Conservation (phyloP, 73 alveolate species). For the Blepharisma stoltei region DNA sequence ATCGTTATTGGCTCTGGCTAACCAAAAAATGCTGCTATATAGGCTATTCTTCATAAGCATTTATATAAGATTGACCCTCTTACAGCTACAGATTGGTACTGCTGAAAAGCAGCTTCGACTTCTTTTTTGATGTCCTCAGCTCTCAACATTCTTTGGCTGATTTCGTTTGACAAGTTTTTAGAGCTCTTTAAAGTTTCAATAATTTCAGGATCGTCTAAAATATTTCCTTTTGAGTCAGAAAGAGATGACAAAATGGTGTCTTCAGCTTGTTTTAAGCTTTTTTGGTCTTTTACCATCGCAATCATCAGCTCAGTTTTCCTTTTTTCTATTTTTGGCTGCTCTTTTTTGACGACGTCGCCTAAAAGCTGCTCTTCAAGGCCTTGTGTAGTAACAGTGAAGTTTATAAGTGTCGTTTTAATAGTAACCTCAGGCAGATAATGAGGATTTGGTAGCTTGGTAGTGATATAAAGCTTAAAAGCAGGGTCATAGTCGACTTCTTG, state of each 20-base stretch:
- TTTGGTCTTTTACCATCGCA: conserved; percentile 80
- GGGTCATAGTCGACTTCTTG: conserved; percentile 88
- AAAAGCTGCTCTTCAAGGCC: conserved; percentile 99
- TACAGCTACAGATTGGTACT: conserved; percentile 86
- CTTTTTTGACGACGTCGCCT: conserved; percentile 98
- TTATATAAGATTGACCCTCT: conserved; percentile 94
- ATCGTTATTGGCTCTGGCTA: too few relatives aligned
- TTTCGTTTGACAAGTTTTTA: conserved; percentile 51
- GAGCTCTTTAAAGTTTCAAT: conserved; percentile 82
- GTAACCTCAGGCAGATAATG: conserved; percentile 98
- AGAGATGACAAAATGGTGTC: conserved; percentile 79
- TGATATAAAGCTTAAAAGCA: conserved; percentile 92
- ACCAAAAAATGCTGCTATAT: conserved; percentile 98
- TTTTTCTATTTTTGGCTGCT: conserved; percentile 97
- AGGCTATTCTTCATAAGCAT: conserved; percentile 95
- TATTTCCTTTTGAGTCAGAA: conserved; percentile 90
- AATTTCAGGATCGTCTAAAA: conserved; percentile 86
- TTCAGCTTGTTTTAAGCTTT: conserved; percentile 82
- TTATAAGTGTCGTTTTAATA: conserved; percentile 96
- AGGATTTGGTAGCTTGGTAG: conserved; percentile 99
- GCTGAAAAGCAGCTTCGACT: conserved; percentile 72
- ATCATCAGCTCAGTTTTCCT: conserved; percentile 80
- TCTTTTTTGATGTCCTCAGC: conserved; percentile 83
- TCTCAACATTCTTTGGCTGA: conserved; percentile 34
- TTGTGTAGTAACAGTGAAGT: conserved; percentile 98